These are phyloP conservation scores for Penicillium atrosanguineum DNA, from an alignment of 495 filamentous ascomycete species.

Conservation along the genomic window DNA sequence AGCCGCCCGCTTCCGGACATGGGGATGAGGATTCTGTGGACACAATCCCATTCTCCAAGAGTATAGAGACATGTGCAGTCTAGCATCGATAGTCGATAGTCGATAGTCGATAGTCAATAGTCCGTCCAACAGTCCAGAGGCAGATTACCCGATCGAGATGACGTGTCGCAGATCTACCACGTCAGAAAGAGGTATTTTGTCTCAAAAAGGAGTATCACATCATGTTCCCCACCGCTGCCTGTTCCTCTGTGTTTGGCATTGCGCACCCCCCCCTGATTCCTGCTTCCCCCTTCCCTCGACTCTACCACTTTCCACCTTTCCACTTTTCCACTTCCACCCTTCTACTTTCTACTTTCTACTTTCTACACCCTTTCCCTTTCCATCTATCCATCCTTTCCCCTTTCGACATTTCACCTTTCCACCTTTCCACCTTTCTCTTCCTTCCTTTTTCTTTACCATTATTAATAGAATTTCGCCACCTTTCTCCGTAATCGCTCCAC, in stretches of 20 bases:
- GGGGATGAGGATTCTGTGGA: not conserved
- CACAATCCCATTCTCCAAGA: too few relatives aligned
- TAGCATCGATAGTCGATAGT: not conserved
- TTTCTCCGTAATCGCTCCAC: conserved; percentile 18
- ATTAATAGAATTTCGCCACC: conserved; percentile 25
- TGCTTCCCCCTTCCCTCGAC: conserved; percentile 3
- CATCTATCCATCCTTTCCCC: conserved; percentile 1
- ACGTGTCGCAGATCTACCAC: conserved; percentile 26
- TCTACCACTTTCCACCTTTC: not conserved
- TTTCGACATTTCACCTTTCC: not conserved
- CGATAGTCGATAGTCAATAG: too few relatives aligned
- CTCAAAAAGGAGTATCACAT: conserved; percentile 17
- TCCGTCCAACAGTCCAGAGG: too few relatives aligned
- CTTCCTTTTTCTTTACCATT: conserved; percentile 7
- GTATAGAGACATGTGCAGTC: not conserved
- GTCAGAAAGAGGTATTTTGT: conserved; percentile 15
- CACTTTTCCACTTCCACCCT: not conserved
- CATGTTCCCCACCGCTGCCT: conserved; percentile 16
- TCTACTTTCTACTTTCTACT: conserved; percentile 1
- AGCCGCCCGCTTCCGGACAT: conserved; percentile 22
- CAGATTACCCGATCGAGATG: conserved; percentile 6
- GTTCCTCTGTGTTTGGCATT: conserved; percentile 8
- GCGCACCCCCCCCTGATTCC: conserved; percentile 27
- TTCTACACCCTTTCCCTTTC: not conserved
- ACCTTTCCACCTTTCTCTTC: conserved; percentile 6